Evolutionary conservation across 2,329 filamentous ascomycete genomes (phyloP).

Genomic region (Apiospora sp.): DNA sequence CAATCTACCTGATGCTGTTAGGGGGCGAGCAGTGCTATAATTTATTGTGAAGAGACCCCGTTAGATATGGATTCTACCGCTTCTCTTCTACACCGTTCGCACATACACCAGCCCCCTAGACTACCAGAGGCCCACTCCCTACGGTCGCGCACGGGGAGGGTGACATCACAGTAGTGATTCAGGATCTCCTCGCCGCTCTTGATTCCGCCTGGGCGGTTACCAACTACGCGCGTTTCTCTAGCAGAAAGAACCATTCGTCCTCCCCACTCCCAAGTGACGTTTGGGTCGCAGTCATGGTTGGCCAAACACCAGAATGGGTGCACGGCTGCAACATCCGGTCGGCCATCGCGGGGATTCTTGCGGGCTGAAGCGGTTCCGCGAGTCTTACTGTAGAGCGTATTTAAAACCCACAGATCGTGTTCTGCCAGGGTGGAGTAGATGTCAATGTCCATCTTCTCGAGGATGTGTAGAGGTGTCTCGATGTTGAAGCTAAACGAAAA

Average conservation of each 20-base stretch:
- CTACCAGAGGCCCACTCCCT: slow-evolving; percentile 90
- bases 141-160: slow-evolving; percentile 77
- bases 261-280: slow-evolving; percentile 93
- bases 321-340: slow-evolving; percentile 90
- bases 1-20: not conserved
- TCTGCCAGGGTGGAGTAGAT: slow-evolving; percentile 66
- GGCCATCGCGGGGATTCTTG: slow-evolving; percentile 77
- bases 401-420: slow-evolving; percentile 84
- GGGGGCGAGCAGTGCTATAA: not conserved
- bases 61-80: slow-evolving; percentile 41
- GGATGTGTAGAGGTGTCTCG: slow-evolving; percentile 75
- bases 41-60: not conserved
- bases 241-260: slow-evolving; percentile 77
- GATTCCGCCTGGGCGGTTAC: slow-evolving; percentile 65
- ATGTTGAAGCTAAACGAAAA: slow-evolving; percentile 83
- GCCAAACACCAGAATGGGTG: slow-evolving; percentile 96
- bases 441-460: slow-evolving; percentile 86
- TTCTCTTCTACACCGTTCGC: slow-evolving; percentile 81
- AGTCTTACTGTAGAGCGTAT: slow-evolving; percentile 93
- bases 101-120: slow-evolving; percentile 89
- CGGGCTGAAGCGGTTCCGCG: slow-evolving; percentile 90
- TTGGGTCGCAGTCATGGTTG: slow-evolving; percentile 96
- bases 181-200: slow-evolving; percentile 83
- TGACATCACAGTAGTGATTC: slow-evolving; percentile 93
- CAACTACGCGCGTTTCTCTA: slow-evolving; percentile 63